Evolutionary conservation across 768 basidiomycete species (phyloP).

Genomic region (Leccinum imitatum): DNA sequence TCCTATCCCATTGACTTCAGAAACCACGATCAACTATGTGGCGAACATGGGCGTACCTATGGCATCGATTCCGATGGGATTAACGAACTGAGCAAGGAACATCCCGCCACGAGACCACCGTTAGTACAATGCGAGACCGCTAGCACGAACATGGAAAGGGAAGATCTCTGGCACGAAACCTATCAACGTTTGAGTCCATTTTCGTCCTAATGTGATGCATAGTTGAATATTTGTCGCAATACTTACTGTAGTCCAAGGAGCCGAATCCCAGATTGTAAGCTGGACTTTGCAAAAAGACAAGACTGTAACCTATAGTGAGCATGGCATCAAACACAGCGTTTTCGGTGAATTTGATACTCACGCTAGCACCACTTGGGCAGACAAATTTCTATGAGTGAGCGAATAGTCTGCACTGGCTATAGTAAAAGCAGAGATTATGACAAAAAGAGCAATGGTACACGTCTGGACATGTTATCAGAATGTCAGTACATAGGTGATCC

Average conservation of each 20-base stretch:
- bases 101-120: neutral
- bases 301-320: neutral
- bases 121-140: neutral
- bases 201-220: neutral
- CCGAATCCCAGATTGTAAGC: neutral
- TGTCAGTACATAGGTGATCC: neutral
- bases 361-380: neutral
- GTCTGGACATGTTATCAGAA: neutral
- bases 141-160: neutral
- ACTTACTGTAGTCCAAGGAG: neutral
- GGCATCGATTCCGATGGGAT: neutral
- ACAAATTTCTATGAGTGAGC: neutral
- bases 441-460: neutral
- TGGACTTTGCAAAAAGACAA: neutral
- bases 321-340: neutral
- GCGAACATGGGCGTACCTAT: neutral
- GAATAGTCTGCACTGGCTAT: neutral
- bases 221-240: neutral
- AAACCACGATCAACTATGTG: neutral
- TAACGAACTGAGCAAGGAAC: neutral
- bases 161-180: neutral
- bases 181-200: neutral
- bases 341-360: neutral
- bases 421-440: neutral
- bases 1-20: no score